Evolutionary conservation across 148 eudicot genomes (phyloP).

Genomic region (Nepenthes gracilis): DNA sequence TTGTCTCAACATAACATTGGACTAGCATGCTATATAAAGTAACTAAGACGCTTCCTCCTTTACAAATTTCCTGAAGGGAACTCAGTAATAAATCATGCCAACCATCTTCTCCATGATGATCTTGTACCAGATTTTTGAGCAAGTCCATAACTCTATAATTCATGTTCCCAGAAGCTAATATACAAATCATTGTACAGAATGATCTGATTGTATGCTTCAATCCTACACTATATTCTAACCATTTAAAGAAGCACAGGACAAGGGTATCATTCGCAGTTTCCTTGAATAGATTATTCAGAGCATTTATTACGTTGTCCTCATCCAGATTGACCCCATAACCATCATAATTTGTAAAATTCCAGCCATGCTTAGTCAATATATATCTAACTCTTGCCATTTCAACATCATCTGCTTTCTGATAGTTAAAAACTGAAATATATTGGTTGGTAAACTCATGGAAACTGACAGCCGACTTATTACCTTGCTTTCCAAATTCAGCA

Average conservation of each 20-base stretch:
- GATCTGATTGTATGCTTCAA: constrained; percentile 21
- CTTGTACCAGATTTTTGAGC: constrained; percentile 15
- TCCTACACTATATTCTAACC: constrained; percentile 21
- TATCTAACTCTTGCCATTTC: constrained; percentile 17
- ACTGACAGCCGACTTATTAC: constrained; percentile 1
- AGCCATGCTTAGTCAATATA: constrained; percentile 23
- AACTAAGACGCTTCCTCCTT: constrained; percentile 10
- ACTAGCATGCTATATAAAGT: constrained; percentile 44
- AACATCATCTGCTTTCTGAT: constrained; percentile 4
- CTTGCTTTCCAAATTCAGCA: constrained; percentile 1
- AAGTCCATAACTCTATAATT: constrained; percentile 27
- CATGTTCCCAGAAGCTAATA: constrained; percentile 36
- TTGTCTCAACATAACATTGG: constrained; percentile 17
- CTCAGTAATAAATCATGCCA: constrained; percentile 14
- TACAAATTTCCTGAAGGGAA: constrained; percentile 19
- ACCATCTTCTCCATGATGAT: constrained; percentile 12
- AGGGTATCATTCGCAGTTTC: constrained; percentile 25
- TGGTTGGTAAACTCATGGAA: not conserved
- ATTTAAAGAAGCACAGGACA: constrained; percentile 30
- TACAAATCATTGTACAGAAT: constrained; percentile 25
- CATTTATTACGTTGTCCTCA: constrained; percentile 14
- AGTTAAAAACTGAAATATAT: constrained; percentile 1
- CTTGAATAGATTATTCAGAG: constrained; percentile 19
- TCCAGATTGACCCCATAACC: constrained; percentile 7
- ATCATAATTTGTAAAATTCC: constrained; percentile 10